Conservation (phyloP, 495 filamentous ascomycete species). For the Annulohypoxylon maeteangense region DNA sequence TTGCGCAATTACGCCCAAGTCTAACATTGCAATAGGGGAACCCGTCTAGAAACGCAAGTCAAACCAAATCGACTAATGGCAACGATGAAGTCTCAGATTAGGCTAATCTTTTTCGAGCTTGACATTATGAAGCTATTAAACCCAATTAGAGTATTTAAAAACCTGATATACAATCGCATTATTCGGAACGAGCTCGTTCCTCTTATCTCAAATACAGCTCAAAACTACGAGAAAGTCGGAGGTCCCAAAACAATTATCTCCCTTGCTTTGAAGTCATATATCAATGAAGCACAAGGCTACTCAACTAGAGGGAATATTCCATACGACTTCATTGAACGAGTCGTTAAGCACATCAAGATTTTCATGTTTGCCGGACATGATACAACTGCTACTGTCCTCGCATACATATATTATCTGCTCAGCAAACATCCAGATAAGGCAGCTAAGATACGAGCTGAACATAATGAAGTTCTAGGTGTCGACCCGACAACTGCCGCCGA, state of each 20-base stretch:
- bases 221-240: conserved; percentile 38
- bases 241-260: conserved; percentile 40
- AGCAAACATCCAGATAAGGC: conserved; percentile 48
- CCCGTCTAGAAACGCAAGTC: conserved; percentile 34
- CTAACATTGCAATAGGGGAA: conserved; percentile 19
- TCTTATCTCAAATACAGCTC: conserved; percentile 29
- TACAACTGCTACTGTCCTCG: conserved; percentile 55
- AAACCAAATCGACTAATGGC: conserved; percentile 30
- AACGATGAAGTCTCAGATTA: conserved; percentile 37
- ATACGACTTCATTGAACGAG: conserved; percentile 34
- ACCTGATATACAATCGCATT: conserved; percentile 34
- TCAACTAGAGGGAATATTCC: conserved; percentile 25
- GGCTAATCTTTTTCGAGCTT: conserved; percentile 32
- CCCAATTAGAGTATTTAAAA: conserved; percentile 16
- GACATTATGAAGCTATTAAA: conserved; percentile 19
- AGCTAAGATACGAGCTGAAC: conserved; percentile 51
- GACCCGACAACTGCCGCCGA: conserved; percentile 39
- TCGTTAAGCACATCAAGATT: conserved; percentile 47
- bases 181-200: conserved; percentile 31
- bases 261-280: conserved; percentile 41
- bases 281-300: conserved; percentile 23
- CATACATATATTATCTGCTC: conserved; percentile 54
- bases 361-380: conserved; percentile 61
- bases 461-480: conserved; percentile 52
- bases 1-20: background rate